Evolutionary conservation across 2,329 filamentous ascomycete genomes (phyloP), one percentile per base, ranked within the genome.

Genomic region (Didymella sp.): DNA sequence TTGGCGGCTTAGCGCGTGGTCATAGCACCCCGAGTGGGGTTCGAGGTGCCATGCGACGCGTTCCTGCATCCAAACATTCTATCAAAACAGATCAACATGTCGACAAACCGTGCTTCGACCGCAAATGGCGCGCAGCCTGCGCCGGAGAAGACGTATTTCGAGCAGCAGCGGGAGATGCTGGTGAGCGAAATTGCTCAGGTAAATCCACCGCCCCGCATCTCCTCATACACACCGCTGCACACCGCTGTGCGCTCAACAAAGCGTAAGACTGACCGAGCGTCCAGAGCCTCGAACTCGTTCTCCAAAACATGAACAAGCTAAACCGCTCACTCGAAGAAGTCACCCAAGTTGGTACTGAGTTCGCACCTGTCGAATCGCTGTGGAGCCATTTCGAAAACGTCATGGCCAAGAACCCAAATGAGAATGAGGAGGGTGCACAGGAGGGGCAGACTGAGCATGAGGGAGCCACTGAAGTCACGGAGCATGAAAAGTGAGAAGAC

Each of bases 381-480:
- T 99, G 95, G 95, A 96, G 91, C 35, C 92, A 96, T 71, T 98
- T 99, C 72, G 95, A 99, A 79, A 90, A 89, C 65, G 93, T 98
- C 67, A 98, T 97, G 93, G 91, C 86, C 8, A 91, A 89, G 70
- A 84, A 89, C 53, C 78, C 79, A n/a, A 75, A 60, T 11, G 85
- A 64, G 47, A 60, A 51, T 35, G 57, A 64, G 15, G 66, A 65
- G 30, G 58, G 57, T 33, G 60, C 66, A 27, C 63, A 68, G 22
- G 67, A 67, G 35, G 65, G 62, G 12, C 59, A 67, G 41, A 64
- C 64, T 9, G 69, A 71, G 43, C 64, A 64, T 8, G 62, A 64
- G 27, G 64, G 63, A 15, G 59, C 64, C 48, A 69, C 59, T 22
- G 63, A 68, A 41, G 55, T 62, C 33, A 55, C 61, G 17, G 64